A percentile compares a stretch with the other conserved stretches of the same genome.
Evolutionary conservation across 306 rosid genomes (phyloP).

Genomic region (Begonia fuchsioides): DNA sequence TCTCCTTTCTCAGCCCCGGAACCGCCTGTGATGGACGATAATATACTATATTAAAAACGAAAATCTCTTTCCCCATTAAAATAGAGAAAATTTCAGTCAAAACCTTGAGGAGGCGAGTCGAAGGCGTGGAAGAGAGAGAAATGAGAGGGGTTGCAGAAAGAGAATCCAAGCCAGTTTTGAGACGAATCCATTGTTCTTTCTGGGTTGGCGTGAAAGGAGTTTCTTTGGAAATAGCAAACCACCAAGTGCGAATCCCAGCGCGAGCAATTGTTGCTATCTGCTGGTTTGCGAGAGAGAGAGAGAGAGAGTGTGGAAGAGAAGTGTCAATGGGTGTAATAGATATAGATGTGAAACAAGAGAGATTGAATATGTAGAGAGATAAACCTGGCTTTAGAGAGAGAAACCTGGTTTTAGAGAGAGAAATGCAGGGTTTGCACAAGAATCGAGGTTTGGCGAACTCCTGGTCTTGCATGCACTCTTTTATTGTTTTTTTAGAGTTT

Average conservation of each 20-base stretch:
- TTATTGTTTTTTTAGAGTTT: too few relatives aligned
- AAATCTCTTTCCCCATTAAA: too few relatives aligned
- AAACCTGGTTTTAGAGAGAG: not conserved
- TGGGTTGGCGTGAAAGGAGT: conserved; percentile 28
- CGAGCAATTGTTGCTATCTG: not conserved
- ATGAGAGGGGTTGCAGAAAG: conserved; percentile 46
- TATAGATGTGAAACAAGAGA: conserved; percentile 41
- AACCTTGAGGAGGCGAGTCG: conserved; percentile 11
- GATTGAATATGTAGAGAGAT: not conserved
- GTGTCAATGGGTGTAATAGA: conserved; percentile 15
- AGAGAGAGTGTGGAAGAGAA: conserved; percentile 3
- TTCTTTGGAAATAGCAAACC: too few relatives aligned
- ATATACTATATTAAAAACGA: too few relatives aligned
- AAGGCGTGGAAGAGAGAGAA: conserved; percentile 59
- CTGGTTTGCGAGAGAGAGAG: conserved; percentile 4
- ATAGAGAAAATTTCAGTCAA: not conserved
- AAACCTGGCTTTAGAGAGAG: too few relatives aligned
- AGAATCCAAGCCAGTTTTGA: conserved; percentile 59
- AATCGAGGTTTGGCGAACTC: not conserved
- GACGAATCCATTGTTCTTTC: conserved; percentile 29
- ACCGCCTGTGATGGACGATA: too few relatives aligned
- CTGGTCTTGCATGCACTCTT: too few relatives aligned
- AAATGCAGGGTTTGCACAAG: not conserved
- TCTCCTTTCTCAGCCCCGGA: not conserved
- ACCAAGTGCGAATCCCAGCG: conserved; percentile 2